A percentile compares a stretch with the other conserved stretches of the same genome.
These are phyloP conservation scores for Collybiopsis confluens DNA, from an alignment of 768 basidiomycete species.

Conservation along the genomic window DNA sequence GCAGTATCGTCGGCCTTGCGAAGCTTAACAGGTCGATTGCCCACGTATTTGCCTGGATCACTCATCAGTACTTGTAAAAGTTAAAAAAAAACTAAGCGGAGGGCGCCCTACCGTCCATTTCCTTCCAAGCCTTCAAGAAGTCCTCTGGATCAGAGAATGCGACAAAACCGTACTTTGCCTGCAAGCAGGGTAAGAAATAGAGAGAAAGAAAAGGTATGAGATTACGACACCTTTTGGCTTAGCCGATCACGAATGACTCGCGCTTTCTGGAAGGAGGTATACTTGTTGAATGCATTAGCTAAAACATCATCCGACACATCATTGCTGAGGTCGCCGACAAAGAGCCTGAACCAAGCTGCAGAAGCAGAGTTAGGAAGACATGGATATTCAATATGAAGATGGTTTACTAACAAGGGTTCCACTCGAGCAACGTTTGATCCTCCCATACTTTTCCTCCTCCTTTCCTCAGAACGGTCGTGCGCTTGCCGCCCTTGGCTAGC, in stretches of 20 bases:
- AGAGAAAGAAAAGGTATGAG: neutral
- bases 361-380: constrained; percentile 10
- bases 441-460: constrained; percentile 98
- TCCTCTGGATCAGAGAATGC: constrained; percentile 98
- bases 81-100: neutral
- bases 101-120: constrained; percentile 84
- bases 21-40: constrained; percentile 93
- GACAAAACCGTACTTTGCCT: constrained; percentile 98
- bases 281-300: constrained; percentile 89
- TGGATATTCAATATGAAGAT: neutral
- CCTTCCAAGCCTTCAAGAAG: constrained; percentile 97
- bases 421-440: constrained; percentile 93
- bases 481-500: constrained; percentile 84
- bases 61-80: constrained; percentile 8
- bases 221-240: constrained; percentile 73
- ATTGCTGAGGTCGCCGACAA: constrained; percentile 97
- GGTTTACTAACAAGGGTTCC: constrained; percentile 89
- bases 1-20: constrained; percentile 89
- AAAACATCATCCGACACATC: constrained; percentile 97
- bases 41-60: constrained; percentile 85
- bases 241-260: constrained; percentile 92
- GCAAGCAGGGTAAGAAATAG: constrained; percentile 9
- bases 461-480: constrained; percentile 91
- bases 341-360: constrained; percentile 93
- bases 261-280: constrained; percentile 90